phyloP scores from a whole-genome alignment of 164 flowering plant species.

The Chimonanthus salicifolius region DNA sequence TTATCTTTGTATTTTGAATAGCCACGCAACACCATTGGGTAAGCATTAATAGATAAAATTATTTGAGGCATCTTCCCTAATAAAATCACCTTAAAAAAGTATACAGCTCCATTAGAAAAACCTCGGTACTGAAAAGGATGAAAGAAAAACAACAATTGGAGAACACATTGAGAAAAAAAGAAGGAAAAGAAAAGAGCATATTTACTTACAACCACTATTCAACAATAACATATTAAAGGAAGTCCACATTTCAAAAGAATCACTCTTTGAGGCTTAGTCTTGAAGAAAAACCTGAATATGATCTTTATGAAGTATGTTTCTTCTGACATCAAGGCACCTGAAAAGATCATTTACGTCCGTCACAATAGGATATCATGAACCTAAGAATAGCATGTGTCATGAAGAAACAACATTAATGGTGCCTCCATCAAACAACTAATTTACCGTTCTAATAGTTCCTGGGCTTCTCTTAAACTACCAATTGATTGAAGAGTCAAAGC shows the following conservation, averaged over 20 bases:
- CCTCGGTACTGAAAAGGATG: not conserved
- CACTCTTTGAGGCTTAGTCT: not conserved
- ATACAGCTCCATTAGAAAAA: not conserved
- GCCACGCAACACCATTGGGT: not conserved
- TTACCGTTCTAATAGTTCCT: constrained; percentile 66
- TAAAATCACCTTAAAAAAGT: not conserved
- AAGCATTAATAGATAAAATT: not conserved
- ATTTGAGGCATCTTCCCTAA: not conserved
- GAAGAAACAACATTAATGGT: not conserved
- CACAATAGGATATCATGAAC: not conserved
- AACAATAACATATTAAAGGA: not conserved
- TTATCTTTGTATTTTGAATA: too few relatives aligned
- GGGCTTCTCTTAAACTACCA: constrained; percentile 63
- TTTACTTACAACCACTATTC: not conserved
- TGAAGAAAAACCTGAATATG: constrained; percentile 62
- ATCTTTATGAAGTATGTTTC: constrained; percentile 46
- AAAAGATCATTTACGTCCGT: constrained; percentile 6
- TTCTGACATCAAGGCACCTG: constrained; percentile 77
- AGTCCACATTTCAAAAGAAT: not conserved
- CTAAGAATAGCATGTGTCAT: not conserved
- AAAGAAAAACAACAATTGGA: not conserved
- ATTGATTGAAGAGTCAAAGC: constrained; percentile 52
- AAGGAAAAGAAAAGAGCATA: not conserved
- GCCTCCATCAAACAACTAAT: not conserved
- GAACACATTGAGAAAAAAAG: not conserved